Conservation (phyloP, 139 green algal genomes). For the Picochlorum sp. region DNA sequence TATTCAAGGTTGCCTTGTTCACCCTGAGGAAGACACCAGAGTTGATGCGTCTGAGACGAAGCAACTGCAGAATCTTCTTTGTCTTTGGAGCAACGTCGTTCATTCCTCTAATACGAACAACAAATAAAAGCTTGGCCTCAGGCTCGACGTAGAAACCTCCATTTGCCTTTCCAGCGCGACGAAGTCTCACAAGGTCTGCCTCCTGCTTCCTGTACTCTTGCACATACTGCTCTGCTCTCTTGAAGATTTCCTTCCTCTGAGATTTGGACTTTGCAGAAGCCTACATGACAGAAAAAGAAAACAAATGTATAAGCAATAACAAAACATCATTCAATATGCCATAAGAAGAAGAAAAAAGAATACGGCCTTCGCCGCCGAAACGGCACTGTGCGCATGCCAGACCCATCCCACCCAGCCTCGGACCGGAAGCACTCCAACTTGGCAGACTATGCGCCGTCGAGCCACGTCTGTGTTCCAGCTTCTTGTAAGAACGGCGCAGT, state of each 20-base stretch:
- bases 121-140: constrained; percentile 92
- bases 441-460: neutral
- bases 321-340: neutral
- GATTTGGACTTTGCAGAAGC: constrained; percentile 49
- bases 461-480: neutral
- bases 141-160: constrained; percentile 90
- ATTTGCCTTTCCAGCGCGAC: constrained; percentile 81
- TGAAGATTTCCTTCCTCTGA: constrained; percentile 84
- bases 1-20: constrained; percentile 97
- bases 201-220: constrained; percentile 96
- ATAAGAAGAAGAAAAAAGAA: too few species aligned
- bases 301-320: neutral
- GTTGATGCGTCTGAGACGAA: constrained; percentile 96
- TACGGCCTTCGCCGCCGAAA: too few species aligned
- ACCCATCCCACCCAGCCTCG: too few species aligned
- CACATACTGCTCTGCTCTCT: constrained; percentile 95
- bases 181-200: constrained; percentile 80
- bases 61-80: constrained; percentile 96
- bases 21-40: constrained; percentile 95
- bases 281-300: constrained; percentile 5
- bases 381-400: too few species aligned
- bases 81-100: constrained; percentile 96
- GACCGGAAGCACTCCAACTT: neutral
- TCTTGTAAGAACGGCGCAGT: neutral
- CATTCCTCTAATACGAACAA: constrained; percentile 92